phyloP scores from a whole-genome alignment of 257 asterid genomes.

The Solanum clarkiae region DNA sequence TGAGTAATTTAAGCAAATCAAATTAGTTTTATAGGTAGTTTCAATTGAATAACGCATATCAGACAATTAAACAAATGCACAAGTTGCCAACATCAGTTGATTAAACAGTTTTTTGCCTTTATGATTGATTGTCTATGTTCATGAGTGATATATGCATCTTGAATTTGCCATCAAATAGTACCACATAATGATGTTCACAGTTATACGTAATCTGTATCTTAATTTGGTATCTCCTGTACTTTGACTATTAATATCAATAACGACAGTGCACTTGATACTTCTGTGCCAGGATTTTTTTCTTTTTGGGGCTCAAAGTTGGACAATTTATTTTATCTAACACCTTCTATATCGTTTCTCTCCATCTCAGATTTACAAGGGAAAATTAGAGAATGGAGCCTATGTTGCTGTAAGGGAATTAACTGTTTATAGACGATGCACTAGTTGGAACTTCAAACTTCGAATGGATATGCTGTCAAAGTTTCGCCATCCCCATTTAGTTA shows the following conservation, averaged over 20 bases:
- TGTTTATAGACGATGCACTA: constrained; percentile 36
- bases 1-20: background rate
- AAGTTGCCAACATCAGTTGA: background rate
- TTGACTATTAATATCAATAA: background rate
- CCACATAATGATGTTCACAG: background rate
- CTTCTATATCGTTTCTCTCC: background rate
- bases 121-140: background rate
- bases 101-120: background rate
- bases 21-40: background rate
- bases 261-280: background rate
- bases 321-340: background rate
- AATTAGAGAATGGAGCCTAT: constrained; percentile 28
- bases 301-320: background rate
- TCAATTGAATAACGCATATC: background rate
- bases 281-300: background rate
- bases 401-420: constrained; percentile 47
- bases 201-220: background rate
- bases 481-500: constrained; percentile 47
- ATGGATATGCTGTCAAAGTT: constrained; percentile 60
- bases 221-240: background rate
- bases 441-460: constrained; percentile 57
- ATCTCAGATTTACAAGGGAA: constrained; percentile 55
- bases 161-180: background rate
- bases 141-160: background rate
- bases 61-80: background rate